phyloP scores from a whole-genome alignment of 2,329 filamentous ascomycete species.

The Myrmaecium sp. region DNA sequence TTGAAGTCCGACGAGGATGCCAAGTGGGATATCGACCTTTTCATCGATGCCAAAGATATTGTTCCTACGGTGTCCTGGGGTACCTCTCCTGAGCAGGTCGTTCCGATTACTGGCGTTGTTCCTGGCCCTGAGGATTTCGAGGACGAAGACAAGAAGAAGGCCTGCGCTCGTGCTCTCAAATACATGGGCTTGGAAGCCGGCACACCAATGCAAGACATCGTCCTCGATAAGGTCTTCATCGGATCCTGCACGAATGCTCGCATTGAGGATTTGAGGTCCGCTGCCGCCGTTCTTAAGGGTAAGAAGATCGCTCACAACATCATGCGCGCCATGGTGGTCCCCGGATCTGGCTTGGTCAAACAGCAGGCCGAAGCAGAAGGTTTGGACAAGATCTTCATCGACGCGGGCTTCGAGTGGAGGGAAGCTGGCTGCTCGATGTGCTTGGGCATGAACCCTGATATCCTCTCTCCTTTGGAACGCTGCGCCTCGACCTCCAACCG shows the following conservation, averaged over 20 bases:
- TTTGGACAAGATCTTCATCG: slow-evolving; percentile 77
- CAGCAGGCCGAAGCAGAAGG: slow-evolving; percentile 80
- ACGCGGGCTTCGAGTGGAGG: slow-evolving; percentile 93
- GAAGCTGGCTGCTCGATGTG: slow-evolving; percentile 99
- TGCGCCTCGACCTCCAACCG: slow-evolving; percentile 93
- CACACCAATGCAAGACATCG: slow-evolving; percentile 81
- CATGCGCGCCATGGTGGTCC: slow-evolving; percentile 90
- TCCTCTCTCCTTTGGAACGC: slow-evolving; percentile 77
- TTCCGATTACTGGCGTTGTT: slow-evolving; percentile 84
- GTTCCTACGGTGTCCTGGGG: slow-evolving; percentile 91
- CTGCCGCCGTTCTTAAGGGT: slow-evolving; percentile 72
- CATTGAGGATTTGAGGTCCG: slow-evolving; percentile 85
- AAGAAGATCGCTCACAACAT: slow-evolving; percentile 76
- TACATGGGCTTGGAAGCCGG: slow-evolving; percentile 90
- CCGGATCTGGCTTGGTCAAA: slow-evolving; percentile 89
- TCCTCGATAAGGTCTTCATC: slow-evolving; percentile 91
- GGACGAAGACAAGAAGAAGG: slow-evolving; percentile 61
- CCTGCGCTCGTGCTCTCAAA: slow-evolving; percentile 67
- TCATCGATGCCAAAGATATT: slow-evolving; percentile 86
- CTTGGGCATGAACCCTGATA: slow-evolving; percentile 97
- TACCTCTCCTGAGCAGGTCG: slow-evolving; percentile 86
- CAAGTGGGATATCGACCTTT: slow-evolving; percentile 76
- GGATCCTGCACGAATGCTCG: slow-evolving; percentile 95
- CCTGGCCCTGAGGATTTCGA: slow-evolving; percentile 79
- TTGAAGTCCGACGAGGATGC: slow-evolving; percentile 76